These are phyloP conservation scores for Penicillium taxi DNA, from an alignment of 495 filamentous ascomycete species.

Conservation along the genomic window DNA sequence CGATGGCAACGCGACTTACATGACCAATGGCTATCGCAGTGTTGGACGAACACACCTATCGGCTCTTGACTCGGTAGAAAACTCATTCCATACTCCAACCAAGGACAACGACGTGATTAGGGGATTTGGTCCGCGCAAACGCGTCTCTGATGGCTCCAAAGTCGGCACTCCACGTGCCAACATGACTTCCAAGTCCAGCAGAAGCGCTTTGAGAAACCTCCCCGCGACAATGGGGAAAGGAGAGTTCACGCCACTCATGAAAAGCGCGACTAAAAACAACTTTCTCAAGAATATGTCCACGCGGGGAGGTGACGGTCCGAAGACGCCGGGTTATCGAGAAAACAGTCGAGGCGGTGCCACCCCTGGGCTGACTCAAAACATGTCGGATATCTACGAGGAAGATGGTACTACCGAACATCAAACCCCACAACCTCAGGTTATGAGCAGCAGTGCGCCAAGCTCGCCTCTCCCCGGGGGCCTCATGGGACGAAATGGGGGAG, in stretches of 20 bases:
- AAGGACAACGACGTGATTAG: slow-evolving; percentile 67
- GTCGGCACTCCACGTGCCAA: slow-evolving; percentile 63
- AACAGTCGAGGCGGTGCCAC: slow-evolving; percentile 54
- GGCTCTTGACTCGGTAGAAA: slow-evolving; percentile 72
- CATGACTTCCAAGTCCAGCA: slow-evolving; percentile 36
- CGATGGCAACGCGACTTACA: slow-evolving; percentile 67
- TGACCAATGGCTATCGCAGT: slow-evolving; percentile 51
- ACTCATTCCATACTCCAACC: slow-evolving; percentile 77
- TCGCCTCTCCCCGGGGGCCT: slow-evolving; percentile 70
- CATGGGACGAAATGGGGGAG: slow-evolving; percentile 50
- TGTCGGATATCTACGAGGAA: slow-evolving; percentile 59
- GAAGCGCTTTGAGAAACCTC: slow-evolving; percentile 56
- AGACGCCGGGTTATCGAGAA: slow-evolving; percentile 62
- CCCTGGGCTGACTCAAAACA: slow-evolving; percentile 52
- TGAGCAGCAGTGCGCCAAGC: slow-evolving; percentile 67
- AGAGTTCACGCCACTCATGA: slow-evolving; percentile 91
- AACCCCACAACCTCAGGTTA: slow-evolving; percentile 62
- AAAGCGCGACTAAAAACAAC: slow-evolving; percentile 78
- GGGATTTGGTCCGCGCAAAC: slow-evolving; percentile 52
- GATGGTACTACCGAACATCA: slow-evolving; percentile 49
- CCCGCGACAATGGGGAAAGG: slow-evolving; percentile 51
- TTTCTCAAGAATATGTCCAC: slow-evolving; percentile 47
- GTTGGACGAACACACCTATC: slow-evolving; percentile 41
- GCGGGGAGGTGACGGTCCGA: slow-evolving; percentile 47
- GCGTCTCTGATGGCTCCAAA: slow-evolving; percentile 41